Percentiles rank a stretch among this genome's conserved stretches.
Evolutionary conservation across 305 asterid species (phyloP).

Genomic region (Fraxinus xanthoxyloides): DNA sequence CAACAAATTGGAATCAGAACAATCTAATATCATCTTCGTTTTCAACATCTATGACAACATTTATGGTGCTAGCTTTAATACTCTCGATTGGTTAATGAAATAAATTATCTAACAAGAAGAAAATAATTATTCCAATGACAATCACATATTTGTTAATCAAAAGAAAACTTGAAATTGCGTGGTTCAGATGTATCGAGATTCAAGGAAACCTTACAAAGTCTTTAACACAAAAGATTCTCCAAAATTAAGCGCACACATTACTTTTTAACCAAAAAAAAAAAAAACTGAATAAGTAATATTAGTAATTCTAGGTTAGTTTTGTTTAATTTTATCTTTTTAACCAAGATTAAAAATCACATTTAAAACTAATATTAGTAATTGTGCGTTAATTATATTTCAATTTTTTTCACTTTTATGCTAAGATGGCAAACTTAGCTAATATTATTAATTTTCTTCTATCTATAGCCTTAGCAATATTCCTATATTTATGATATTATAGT

Average conservation of each 20-base stretch:
- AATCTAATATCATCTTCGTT: neutral
- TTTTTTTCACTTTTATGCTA: neutral
- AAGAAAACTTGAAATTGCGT: neutral
- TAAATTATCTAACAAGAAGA: neutral
- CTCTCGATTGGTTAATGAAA: neutral
- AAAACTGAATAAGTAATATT: neutral
- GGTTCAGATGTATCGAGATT: neutral
- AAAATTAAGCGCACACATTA: neutral
- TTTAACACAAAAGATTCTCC: neutral
- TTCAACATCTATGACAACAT: neutral
- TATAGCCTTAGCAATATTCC: neutral
- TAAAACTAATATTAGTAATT: neutral
- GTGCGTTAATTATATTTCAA: neutral
- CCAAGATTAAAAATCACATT: neutral
- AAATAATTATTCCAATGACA: neutral
- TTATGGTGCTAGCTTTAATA: neutral
- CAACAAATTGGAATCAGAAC: too few relatives aligned
- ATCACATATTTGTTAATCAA: neutral
- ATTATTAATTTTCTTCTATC: neutral
- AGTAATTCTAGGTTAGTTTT: neutral
- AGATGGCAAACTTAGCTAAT: neutral
- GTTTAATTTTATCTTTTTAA: neutral
- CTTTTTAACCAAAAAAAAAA: neutral
- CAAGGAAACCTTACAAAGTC: neutral
- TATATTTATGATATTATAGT: neutral